Conservation (phyloP, 2,329 filamentous ascomycete species). For the Aspergillus bombycis region DNA sequence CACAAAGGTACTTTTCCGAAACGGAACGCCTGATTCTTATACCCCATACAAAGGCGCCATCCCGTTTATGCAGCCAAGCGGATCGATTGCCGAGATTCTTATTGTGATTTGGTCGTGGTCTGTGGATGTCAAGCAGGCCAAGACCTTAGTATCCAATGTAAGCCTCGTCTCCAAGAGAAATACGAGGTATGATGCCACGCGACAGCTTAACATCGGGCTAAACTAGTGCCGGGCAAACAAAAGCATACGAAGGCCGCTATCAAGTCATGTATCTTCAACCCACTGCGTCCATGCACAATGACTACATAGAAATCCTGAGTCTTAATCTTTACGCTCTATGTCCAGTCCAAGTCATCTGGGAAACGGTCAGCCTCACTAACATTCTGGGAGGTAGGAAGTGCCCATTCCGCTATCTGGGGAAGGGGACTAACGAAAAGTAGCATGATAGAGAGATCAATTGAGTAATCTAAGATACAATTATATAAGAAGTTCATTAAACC, state of each 20-base stretch:
- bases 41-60: not conserved
- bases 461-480: too few relatives aligned
- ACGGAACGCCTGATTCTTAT: not conserved
- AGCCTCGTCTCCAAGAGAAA: not conserved
- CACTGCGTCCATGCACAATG: not conserved
- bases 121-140: not conserved
- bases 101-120: not conserved
- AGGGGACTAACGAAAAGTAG: too few relatives aligned
- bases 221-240: not conserved
- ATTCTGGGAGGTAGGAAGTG: too few relatives aligned
- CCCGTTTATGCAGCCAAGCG: not conserved
- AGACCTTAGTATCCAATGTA: not conserved
- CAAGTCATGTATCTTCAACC: not conserved
- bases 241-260: not conserved
- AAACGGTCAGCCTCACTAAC: too few relatives aligned
- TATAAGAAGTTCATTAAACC: too few relatives aligned
- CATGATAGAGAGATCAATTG: too few relatives aligned
- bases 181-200: not conserved
- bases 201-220: not conserved
- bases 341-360: too few relatives aligned
- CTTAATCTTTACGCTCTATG: too few relatives aligned
- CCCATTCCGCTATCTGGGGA: too few relatives aligned
- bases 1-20: not conserved
- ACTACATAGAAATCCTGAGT: too few relatives aligned
- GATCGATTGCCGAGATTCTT: not conserved